Percentiles rank a stretch among this genome's conserved stretches.
Evolutionary conservation across 371 early-diverging fungal species (phyloP).

Genomic region (Nosema bombycis): DNA sequence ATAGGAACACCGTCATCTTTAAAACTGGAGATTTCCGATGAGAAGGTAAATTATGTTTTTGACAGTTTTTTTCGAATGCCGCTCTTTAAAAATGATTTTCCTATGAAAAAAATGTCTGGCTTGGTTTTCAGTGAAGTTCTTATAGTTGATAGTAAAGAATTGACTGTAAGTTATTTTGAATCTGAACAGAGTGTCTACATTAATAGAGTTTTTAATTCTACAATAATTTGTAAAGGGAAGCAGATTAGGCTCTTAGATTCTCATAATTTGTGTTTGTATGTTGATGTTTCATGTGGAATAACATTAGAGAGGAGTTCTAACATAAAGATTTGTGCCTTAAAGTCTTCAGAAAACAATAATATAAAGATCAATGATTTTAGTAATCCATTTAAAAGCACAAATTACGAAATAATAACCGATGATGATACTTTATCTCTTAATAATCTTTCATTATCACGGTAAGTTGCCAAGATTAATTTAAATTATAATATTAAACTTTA

Average conservation of each 20-base stretch:
- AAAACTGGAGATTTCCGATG: neutral
- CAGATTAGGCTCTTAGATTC: slow-evolving; percentile 44
- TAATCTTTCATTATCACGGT: neutral
- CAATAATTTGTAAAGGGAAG: slow-evolving; percentile 22
- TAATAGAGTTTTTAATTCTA: slow-evolving; percentile 27
- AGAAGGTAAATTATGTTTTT: neutral
- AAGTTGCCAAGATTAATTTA: neutral
- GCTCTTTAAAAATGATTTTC: neutral
- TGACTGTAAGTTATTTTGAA: slow-evolving; percentile 13
- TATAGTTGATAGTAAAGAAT: slow-evolving; percentile 1
- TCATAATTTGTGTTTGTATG: slow-evolving; percentile 20
- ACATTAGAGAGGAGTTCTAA: slow-evolving; percentile 17
- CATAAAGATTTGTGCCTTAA: slow-evolving; percentile 19
- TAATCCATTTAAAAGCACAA: slow-evolving; percentile 30
- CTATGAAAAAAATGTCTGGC: neutral
- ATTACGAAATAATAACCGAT: slow-evolving; percentile 31
- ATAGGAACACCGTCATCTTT: neutral
- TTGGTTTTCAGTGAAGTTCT: neutral
- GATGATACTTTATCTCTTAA: neutral
- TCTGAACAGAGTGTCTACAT: slow-evolving; percentile 21
- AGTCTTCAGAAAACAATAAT: slow-evolving; percentile 15
- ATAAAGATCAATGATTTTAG: slow-evolving; percentile 30
- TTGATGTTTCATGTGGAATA: slow-evolving; percentile 22
- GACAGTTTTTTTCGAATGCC: neutral
- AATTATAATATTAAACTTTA: neutral